Conservation (phyloP, 352 stramenopile species). For the Globisporangium nagaii region DNA sequence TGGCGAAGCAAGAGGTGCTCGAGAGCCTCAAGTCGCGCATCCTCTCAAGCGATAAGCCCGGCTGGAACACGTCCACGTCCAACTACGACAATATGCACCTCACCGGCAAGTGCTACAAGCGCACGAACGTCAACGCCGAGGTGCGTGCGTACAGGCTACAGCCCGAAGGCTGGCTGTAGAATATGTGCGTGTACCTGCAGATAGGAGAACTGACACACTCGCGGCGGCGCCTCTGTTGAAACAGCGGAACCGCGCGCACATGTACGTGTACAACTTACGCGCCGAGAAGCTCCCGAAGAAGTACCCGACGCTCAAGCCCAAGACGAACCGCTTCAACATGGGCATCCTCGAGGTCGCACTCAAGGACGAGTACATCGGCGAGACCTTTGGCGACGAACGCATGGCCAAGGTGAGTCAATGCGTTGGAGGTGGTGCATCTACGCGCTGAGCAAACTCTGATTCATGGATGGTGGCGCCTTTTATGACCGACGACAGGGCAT, state of each 20-base stretch:
- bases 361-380: slow-evolving; percentile 52
- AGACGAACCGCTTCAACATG: slow-evolving; percentile 75
- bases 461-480: no score
- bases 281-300: slow-evolving; percentile 82
- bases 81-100: slow-evolving; percentile 75
- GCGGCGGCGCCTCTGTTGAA: no score
- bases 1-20: slow-evolving; percentile 57
- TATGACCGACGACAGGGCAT: slow-evolving; percentile 28
- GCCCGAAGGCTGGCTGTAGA: no score
- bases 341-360: slow-evolving; percentile 69
- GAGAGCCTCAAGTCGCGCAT: slow-evolving; percentile 58
- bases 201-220: not conserved
- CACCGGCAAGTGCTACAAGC: slow-evolving; percentile 69
- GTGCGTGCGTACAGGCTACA: slow-evolving; percentile 21
- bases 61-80: slow-evolving; percentile 62
- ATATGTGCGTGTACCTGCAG: not conserved
- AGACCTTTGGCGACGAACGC: slow-evolving; percentile 63
- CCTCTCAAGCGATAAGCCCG: slow-evolving; percentile 40
- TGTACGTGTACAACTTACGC: slow-evolving; percentile 85
- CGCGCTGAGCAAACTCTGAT: no score
- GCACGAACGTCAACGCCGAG: slow-evolving; percentile 74
- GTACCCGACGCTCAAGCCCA: slow-evolving; percentile 62
- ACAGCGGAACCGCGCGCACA: slow-evolving; percentile 66
- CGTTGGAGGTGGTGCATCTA: not conserved
- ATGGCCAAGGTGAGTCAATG: slow-evolving; percentile 41